A percentile compares a stretch with the other conserved stretches of the same genome.
Evolutionary conservation across 176 grass and related monocot genomes (phyloP).

Genomic region (Luzula sylvatica): DNA sequence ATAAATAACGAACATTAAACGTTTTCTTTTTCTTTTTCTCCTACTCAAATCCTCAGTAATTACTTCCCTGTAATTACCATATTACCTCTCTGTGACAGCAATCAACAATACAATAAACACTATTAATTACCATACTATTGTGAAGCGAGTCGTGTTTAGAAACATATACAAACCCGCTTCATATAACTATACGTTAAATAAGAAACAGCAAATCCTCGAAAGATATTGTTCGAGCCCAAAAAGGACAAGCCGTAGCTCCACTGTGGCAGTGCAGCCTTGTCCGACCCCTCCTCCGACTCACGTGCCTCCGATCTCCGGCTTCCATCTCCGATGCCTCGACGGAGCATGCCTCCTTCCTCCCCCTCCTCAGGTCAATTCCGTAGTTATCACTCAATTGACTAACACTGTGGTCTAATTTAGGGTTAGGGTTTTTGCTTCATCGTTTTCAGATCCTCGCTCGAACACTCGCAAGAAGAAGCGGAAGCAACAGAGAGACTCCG

Average conservation of each 20-base stretch:
- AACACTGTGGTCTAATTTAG: conserved; percentile 3
- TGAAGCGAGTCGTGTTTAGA: no score
- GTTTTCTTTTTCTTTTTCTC: no score
- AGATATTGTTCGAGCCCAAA: conserved; percentile 10
- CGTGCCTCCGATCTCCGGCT: conserved; percentile 23
- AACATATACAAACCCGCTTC: no score
- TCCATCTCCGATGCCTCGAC: conserved; percentile 55
- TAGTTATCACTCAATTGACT: not conserved
- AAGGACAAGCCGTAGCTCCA: conserved; percentile 15
- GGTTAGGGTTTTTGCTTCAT: conserved; percentile 22
- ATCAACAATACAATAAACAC: no score
- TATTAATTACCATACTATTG: no score
- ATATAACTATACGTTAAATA: no score
- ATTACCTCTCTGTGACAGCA: no score
- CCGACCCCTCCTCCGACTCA: conserved; percentile 15
- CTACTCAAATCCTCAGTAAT: no score
- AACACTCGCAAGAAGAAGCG: conserved; percentile 94
- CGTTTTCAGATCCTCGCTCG: conserved; percentile 66
- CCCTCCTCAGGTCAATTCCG: conserved; percentile 57
- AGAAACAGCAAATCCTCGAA: no score
- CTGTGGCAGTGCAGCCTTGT: conserved; percentile 12
- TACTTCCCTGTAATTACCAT: no score
- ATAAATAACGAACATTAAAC: no score
- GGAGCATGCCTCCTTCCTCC: conserved; percentile 26
- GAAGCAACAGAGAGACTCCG: conserved; percentile 36